phyloP scores from a whole-genome alignment of 2,329 filamentous ascomycete species.

The Aureobasidium leucospermi region DNA sequence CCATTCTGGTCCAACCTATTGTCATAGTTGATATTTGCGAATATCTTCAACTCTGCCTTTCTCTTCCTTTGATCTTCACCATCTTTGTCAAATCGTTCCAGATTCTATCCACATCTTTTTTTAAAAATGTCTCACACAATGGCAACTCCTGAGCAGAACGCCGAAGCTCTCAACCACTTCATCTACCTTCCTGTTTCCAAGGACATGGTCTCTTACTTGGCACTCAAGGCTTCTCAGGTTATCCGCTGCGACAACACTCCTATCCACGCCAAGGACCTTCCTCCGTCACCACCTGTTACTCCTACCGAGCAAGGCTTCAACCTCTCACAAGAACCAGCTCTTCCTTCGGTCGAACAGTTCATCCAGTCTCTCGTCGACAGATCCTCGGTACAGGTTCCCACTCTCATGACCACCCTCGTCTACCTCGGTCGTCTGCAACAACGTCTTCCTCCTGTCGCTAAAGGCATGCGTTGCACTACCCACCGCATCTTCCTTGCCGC shows the following conservation, averaged over 20 bases:
- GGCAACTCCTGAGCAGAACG: slow-evolving; percentile 48
- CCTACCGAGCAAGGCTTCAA: slow-evolving; percentile 45
- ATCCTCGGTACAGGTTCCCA: slow-evolving; percentile 95
- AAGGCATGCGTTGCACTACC: slow-evolving; percentile 91
- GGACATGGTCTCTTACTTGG: slow-evolving; percentile 72
- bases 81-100: background rate
- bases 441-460: slow-evolving; percentile 85
- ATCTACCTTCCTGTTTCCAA: slow-evolving; percentile 67
- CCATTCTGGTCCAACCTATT: slow-evolving; percentile 17
- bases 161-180: slow-evolving; percentile 70
- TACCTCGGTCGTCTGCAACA: slow-evolving; percentile 81
- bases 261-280: slow-evolving; percentile 40
- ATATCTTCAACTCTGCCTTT: slow-evolving; percentile 12
- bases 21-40: slow-evolving; percentile 22
- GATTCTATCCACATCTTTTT: slow-evolving; percentile 14
- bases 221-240: slow-evolving; percentile 65
- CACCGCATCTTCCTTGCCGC: slow-evolving; percentile 94
- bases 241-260: slow-evolving; percentile 62
- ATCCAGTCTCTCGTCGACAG: slow-evolving; percentile 84
- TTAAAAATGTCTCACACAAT: slow-evolving; percentile 38
- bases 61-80: background rate
- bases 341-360: slow-evolving; percentile 83
- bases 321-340: slow-evolving; percentile 29
- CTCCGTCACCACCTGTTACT: slow-evolving; percentile 53
- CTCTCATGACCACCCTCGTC: slow-evolving; percentile 92